Percentiles rank a stretch among this genome's conserved stretches.
These are phyloP conservation scores for Pleurotus tuoliensis DNA, from an alignment of 768 basidiomycete genomes.

Conservation along the genomic window DNA sequence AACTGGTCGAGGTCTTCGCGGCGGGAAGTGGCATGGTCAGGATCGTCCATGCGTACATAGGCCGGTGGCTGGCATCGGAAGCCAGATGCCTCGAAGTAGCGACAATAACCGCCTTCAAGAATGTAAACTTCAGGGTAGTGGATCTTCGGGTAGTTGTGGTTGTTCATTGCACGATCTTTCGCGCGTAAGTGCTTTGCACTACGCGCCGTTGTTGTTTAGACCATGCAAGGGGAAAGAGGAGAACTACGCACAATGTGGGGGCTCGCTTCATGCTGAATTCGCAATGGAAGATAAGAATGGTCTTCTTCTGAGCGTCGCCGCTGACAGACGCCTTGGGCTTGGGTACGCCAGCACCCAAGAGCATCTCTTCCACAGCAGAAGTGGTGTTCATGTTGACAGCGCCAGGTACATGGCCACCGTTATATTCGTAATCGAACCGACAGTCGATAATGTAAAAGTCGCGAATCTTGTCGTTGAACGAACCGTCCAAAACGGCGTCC, in stretches of 20 bases:
- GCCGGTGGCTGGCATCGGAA: slow-evolving; percentile 73
- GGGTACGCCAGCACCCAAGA: slow-evolving; percentile 54
- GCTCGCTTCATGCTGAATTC: slow-evolving; percentile 96
- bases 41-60: slow-evolving; percentile 96
- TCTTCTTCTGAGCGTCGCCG: slow-evolving; percentile 72
- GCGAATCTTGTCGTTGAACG: slow-evolving; percentile 58
- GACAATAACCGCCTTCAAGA: slow-evolving; percentile 92
- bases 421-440: slow-evolving; percentile 95
- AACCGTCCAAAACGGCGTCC: slow-evolving; percentile 72
- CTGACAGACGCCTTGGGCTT: slow-evolving; percentile 70
- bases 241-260: slow-evolving; percentile 77
- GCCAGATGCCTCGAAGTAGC: slow-evolving; percentile 71
- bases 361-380: slow-evolving; percentile 70
- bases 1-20: slow-evolving; percentile 89
- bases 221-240: not conserved
- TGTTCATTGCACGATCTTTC: slow-evolving; percentile 85
- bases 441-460: slow-evolving; percentile 89
- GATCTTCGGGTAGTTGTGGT: slow-evolving; percentile 85
- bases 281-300: slow-evolving; percentile 93
- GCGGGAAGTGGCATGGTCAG: slow-evolving; percentile 73
- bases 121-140: slow-evolving; percentile 97
- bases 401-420: slow-evolving; percentile 88
- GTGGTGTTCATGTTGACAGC: slow-evolving; percentile 91
- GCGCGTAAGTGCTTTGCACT: slow-evolving; percentile 94
- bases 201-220: not conserved